Evolutionary conservation across 2,329 filamentous ascomycete genomes (phyloP).

Genomic region (Penicillium sclerotiorum): DNA sequence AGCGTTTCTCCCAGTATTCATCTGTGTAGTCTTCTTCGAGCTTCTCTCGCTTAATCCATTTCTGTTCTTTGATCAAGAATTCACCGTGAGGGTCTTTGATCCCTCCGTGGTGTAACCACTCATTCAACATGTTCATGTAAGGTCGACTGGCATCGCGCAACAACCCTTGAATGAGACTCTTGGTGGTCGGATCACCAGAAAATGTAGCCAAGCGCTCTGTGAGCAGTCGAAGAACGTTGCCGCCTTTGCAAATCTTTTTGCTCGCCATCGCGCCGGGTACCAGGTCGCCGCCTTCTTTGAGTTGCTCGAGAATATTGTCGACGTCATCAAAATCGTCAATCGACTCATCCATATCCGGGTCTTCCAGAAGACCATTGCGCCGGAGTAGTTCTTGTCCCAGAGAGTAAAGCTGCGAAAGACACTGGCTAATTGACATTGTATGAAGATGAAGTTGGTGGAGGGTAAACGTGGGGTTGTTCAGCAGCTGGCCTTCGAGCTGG

Average conservation of each 20-base stretch:
- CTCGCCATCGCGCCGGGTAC: constrained; percentile 75
- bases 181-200: constrained; percentile 89
- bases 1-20: constrained; percentile 98
- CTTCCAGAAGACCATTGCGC: constrained; percentile 80
- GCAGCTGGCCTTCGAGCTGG: constrained; percentile 88
- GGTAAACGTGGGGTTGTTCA: constrained; percentile 87
- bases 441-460: constrained; percentile 92
- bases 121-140: constrained; percentile 98
- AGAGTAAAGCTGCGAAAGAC: constrained; percentile 86
- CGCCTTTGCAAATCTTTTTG: constrained; percentile 96
- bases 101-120: constrained; percentile 94
- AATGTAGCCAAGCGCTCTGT: constrained; percentile 83
- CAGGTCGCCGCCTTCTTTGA: constrained; percentile 83
- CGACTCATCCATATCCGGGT: constrained; percentile 65
- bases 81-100: constrained; percentile 94
- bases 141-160: constrained; percentile 86
- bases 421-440: constrained; percentile 84
- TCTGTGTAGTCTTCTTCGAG: constrained; percentile 97
- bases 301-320: constrained; percentile 87
- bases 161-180: constrained; percentile 76
- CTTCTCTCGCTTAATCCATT: constrained; percentile 87
- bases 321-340: constrained; percentile 80
- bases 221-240: constrained; percentile 84
- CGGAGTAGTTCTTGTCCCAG: constrained; percentile 85
- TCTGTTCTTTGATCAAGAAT: constrained; percentile 93